Percentiles rank a stretch among this genome's conserved stretches.
phyloP scores from a whole-genome alignment of 345 rosid genomes.

The Populus nigra region DNA sequence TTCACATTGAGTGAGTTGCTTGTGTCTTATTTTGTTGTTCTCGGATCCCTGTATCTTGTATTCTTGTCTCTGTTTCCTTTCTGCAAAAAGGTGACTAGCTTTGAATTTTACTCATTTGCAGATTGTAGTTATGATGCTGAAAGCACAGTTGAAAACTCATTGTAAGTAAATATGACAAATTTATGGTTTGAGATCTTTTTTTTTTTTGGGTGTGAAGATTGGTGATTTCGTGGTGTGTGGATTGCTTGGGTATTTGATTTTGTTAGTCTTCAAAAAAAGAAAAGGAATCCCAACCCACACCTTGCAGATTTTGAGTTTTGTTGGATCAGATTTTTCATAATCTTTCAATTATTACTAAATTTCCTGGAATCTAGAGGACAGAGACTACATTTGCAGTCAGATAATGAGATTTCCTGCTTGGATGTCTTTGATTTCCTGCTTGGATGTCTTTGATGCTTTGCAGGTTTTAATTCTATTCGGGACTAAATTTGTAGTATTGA shows the following conservation, averaged over 20 bases:
- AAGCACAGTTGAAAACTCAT: conserved; percentile 6
- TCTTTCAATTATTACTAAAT: not conserved
- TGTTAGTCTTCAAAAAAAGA: not conserved
- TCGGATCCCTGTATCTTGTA: not conserved
- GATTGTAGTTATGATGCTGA: not conserved
- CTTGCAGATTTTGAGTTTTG: not conserved
- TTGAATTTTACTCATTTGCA: conserved; percentile 9
- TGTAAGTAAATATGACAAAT: conserved; percentile 16
- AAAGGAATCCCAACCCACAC: not conserved
- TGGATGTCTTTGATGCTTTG: conserved; percentile 1
- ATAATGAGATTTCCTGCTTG: not conserved
- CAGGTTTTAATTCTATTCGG: not conserved
- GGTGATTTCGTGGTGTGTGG: not conserved
- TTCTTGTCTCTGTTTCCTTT: not conserved
- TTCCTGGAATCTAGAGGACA: not conserved
- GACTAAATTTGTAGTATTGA: not conserved
- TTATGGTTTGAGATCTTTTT: not conserved
- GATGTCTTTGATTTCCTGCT: conserved; percentile 2
- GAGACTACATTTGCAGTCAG: not conserved
- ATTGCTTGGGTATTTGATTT: not conserved
- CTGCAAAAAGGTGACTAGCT: not conserved
- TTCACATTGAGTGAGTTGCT: not conserved
- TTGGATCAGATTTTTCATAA: conserved; percentile 1
- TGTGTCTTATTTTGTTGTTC: not conserved
- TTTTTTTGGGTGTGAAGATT: not conserved